Base-by-base conservation (phyloP, 805 yeast species). In the Cyberlindnera misumaiensis region DNA sequence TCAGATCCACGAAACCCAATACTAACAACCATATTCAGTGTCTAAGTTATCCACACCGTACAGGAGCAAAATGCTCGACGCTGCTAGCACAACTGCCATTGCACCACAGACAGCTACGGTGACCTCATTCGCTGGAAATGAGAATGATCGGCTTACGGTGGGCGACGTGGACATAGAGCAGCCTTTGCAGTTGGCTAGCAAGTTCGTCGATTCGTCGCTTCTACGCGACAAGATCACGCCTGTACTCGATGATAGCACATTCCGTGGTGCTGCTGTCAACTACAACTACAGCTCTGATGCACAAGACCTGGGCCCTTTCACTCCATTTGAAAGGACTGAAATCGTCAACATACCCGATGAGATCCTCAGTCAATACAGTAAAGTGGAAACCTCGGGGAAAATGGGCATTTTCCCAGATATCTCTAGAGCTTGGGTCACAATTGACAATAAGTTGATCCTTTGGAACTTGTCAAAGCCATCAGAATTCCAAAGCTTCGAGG, bases 381-480 rank as follows among this genome's bases (percentile, higher is more conserved):
- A 73, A 35, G 71, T 84, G 5, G 80, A 83, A 51, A 72, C 77
- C 38, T 70, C 70, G 34, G 77, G 88, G 28, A 77, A 80, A 42
- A 80, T 85, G 77, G 98, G 98, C 11, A 63, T 88, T 18, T 79
- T 93, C 48, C 75, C 89, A 0, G 88, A 83, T 41, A 71, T 93
- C 24, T 74, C 77, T 44, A 75, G 95, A 42, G 77, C 89, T 11
- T 93, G 97, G 96, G 72, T 90, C 25, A 77, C 83, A 3, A 75
- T 80, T 25, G 97, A 87, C 53, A 81, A 82, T 56, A 82, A 83
- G 51, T 67, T 90, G 51, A 74, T 83, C 26, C 68, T 94, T 17
- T 93, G 97, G 97, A 82, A 88, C 58, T 77, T 81, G 54, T 52
- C 63, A 8, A 74, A 72, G 41, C 68, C 77, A 11, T 70, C 73